Evolutionary conservation across 306 rosid genomes (phyloP).

Genomic region (Arachis hypogaea): DNA sequence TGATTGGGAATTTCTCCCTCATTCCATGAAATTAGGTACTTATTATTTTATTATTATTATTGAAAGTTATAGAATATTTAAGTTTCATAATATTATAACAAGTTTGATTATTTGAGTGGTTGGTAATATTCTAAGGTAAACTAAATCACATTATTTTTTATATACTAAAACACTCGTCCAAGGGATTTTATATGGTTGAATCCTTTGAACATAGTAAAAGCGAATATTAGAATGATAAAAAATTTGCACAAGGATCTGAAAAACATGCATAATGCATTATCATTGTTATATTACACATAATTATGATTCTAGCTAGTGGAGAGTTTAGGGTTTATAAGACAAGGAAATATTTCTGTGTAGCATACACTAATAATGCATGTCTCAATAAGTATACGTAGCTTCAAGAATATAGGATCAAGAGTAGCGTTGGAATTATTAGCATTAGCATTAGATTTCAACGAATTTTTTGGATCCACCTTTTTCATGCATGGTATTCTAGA

Average conservation of each 20-base stretch:
- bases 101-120: not conserved
- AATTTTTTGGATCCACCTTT: slow-evolving; percentile 43
- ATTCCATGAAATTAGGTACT: not conserved
- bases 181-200: not conserved
- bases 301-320: no score
- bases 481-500: not conserved
- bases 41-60: no score
- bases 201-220: not conserved
- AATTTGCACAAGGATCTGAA: not conserved
- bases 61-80: no score
- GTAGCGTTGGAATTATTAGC: slow-evolving; percentile 6
- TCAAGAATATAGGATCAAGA: slow-evolving; percentile 34
- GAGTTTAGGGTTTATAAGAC: no score
- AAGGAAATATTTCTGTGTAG: not conserved
- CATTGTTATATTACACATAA: not conserved
- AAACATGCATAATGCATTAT: slow-evolving; percentile 16
- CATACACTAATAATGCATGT: not conserved
- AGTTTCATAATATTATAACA: not conserved
- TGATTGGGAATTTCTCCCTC: not conserved
- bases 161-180: not conserved
- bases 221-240: not conserved
- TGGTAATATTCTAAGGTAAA: not conserved
- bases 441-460: slow-evolving; percentile 33
- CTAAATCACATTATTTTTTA: not conserved
- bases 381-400: slow-evolving; percentile 2